Conservation (phyloP, 163 green algal genomes). For the Botryococcus braunii region DNA sequence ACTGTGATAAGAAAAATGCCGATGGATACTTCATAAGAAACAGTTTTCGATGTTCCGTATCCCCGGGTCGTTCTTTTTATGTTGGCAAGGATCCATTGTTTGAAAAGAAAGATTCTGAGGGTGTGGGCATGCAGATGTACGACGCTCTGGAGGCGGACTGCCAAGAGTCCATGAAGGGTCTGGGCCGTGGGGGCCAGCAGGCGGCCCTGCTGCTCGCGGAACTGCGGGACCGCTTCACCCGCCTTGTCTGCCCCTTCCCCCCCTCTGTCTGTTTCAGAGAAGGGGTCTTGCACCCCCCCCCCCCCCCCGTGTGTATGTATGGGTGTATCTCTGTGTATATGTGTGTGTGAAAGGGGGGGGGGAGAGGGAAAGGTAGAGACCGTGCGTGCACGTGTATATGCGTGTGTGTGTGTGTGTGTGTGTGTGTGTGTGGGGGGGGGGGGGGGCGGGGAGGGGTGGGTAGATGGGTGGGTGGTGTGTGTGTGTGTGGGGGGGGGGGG, state of each 20-base stretch:
- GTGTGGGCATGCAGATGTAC: conserved; percentile 6
- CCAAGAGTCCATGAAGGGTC: conserved; percentile 4
- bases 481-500: too few relatives aligned
- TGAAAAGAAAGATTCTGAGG: not conserved
- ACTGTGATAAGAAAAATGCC: too few relatives aligned
- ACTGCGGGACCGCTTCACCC: conserved; percentile 9
- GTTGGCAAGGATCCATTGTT: too few relatives aligned
- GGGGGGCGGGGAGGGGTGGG: too few relatives aligned
- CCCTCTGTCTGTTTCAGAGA: not conserved
- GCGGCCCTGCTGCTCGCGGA: conserved; percentile 5
- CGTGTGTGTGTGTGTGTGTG: too few relatives aligned
- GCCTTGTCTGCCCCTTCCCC: conserved; percentile 1
- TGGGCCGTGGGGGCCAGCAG: not conserved
- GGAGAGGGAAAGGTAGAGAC: too few relatives aligned
- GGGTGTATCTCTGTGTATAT: not conserved
- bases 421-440: too few relatives aligned
- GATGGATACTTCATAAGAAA: too few relatives aligned
- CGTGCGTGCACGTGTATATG: too few relatives aligned
- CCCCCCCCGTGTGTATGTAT: not conserved
- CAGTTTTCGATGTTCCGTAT: too few relatives aligned
- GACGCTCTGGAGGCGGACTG: conserved; percentile 5
- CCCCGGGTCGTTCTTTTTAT: too few relatives aligned
- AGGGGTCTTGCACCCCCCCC: not conserved
- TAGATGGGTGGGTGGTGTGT: too few relatives aligned
- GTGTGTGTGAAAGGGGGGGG: not conserved